These are phyloP conservation scores for Torulaspora franciscae DNA, from an alignment of 805 yeast species.

Conservation along the genomic window DNA sequence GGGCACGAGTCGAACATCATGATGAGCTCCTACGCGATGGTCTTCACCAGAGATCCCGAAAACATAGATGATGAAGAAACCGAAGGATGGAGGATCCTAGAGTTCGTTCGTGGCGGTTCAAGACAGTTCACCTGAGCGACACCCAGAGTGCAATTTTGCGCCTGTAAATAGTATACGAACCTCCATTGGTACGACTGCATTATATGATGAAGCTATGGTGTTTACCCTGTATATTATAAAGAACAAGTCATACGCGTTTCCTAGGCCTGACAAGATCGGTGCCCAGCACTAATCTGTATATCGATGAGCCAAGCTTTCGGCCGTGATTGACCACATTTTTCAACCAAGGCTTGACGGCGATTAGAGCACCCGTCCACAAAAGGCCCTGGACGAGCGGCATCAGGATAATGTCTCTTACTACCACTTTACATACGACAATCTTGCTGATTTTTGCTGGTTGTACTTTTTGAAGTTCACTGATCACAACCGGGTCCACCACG, in stretches of 20 bases:
- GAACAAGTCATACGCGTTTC: conserved; percentile 8
- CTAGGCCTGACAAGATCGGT: conserved; percentile 13
- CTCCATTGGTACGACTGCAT: conserved; percentile 2
- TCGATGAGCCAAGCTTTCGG: conserved; percentile 23
- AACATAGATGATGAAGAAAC: conserved; percentile 85
- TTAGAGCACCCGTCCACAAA: conserved; percentile 41
- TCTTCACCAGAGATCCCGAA: conserved; percentile 86
- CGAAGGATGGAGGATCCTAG: conserved; percentile 95
- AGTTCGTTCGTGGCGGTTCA: conserved; percentile 89
- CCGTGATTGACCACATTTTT: conserved; percentile 24
- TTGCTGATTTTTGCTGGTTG: conserved; percentile 37
- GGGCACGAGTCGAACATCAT: conserved; percentile 92
- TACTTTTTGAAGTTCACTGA: conserved; percentile 12
- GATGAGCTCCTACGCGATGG: conserved; percentile 94
- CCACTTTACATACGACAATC: conserved; percentile 42
- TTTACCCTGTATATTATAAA: conserved; percentile 5
- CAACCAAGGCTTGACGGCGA: conserved; percentile 39
- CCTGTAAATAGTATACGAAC: conserved; percentile 12
- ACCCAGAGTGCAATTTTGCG: conserved; percentile 3
- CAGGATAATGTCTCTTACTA: conserved; percentile 47
- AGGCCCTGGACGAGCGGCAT: conserved; percentile 54
- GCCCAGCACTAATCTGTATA: conserved; percentile 18
- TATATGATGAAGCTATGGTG: conserved; percentile 8
- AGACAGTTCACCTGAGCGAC: conserved; percentile 60
- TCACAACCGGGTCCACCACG: conserved; percentile 11